Evolutionary conservation across 169 alveolate genomes (phyloP), one percentile per base, ranked within the genome.

Genomic region (Plasmodium yoelii): DNA sequence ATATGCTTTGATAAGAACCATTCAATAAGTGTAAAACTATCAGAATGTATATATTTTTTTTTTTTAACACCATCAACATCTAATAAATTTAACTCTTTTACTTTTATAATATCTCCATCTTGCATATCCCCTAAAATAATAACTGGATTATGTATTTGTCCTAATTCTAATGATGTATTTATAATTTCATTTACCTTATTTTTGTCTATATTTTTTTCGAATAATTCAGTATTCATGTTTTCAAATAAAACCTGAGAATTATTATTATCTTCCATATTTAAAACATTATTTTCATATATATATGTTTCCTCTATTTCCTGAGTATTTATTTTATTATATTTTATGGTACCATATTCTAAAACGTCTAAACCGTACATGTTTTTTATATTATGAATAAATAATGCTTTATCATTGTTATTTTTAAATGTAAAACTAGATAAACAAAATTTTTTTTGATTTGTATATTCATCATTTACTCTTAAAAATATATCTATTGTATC

Each of bases 1-100:
- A 87, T 55, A 28, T 70, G 55, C 8, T 59, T 88, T 39, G 95
- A 93, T n/a, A 93, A 82, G 60, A 73, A 93, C 95, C 95, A 93
- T 65, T 93, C 95, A 8, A 89, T 68, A 65, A 80, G 82, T 67
- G 82, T 80, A 80, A 80, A 80, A 80, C 51, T 70, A 15, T 80
- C 90, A 22, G 47, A 51, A 61, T 42, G 64, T 26, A 65, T 34
- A 26, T 64, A 47, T 80, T 53, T 57, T 10, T 55, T 68, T 51
- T 63, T 80, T 28, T 60, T 60, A n/a, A 53, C 10, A 73, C 3
- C 24, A 47, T 51, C 5, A 6, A 15, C 24, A 7, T 44, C 55
- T 59, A 80, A 53, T 2, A 70, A 18, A 53, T 80, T 80, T 67
- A 80, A 51, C 64, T 80, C 90, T 28, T 65, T 80, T 24, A 80